Percentiles rank a stretch among this genome's conserved stretches.
phyloP scores from a whole-genome alignment of 2,329 filamentous ascomycete genomes.

The Allantophomopsis lycopodina region DNA sequence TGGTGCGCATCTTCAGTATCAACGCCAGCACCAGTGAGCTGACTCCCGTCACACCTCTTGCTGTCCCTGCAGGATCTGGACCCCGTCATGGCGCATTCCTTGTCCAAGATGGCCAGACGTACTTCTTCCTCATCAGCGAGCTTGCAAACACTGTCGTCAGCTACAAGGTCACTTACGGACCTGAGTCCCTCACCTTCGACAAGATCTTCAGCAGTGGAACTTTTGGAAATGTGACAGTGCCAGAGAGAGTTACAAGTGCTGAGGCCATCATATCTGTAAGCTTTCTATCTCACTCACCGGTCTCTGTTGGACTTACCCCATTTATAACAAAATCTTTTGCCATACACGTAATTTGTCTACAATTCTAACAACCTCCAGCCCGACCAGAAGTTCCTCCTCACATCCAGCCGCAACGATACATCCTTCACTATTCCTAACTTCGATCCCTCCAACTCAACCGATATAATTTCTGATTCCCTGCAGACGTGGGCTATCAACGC shows the following conservation, averaged over 20 bases:
- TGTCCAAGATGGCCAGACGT: conserved; percentile 19
- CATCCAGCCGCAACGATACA: conserved; percentile 53
- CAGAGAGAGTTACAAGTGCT: conserved; percentile 29
- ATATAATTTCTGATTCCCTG: conserved; percentile 35
- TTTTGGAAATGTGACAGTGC: conserved; percentile 28
- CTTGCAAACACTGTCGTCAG: conserved; percentile 29
- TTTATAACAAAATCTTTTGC: too few relatives aligned
- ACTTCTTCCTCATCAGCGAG: conserved; percentile 30
- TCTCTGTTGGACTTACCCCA: not conserved
- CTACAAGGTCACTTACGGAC: conserved; percentile 39
- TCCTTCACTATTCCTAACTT: conserved; percentile 32
- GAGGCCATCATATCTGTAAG: conserved; percentile 46
- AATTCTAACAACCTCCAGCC: conserved; percentile 24
- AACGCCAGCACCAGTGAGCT: conserved; percentile 24
- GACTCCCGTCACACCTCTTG: conserved; percentile 21
- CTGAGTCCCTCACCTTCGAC: conserved; percentile 26
- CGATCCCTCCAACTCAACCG: conserved; percentile 26
- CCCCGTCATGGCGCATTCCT: conserved; percentile 38
- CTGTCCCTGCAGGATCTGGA: conserved; percentile 25
- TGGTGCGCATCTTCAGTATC: conserved; percentile 31
- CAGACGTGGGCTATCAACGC: conserved; percentile 43
- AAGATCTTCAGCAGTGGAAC: conserved; percentile 32
- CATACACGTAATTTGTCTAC: too few relatives aligned
- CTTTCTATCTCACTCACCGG: conserved; percentile 5
- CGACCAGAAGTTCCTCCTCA: conserved; percentile 46